Evolutionary conservation across 192 early-diverging fungal genomes (phyloP), one percentile per base, ranked within the genome.

Genomic region (Coemansia sp.): DNA sequence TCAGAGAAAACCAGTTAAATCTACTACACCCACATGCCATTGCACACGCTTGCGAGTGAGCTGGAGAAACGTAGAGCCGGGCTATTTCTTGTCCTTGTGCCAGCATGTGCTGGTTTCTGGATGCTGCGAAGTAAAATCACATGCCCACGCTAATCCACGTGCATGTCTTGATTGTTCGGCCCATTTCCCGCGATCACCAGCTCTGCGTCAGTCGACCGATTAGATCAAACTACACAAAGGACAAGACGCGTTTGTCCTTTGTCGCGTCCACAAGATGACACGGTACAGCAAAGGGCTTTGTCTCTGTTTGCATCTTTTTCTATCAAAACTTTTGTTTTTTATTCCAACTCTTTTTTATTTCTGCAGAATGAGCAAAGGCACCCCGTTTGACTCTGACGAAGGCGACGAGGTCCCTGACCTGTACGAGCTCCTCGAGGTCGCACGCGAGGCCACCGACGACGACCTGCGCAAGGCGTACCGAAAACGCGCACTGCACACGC

Each of bases 381-480:
- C 57, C 5, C 63, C 53, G 12, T 72, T 73, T 52, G 67, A 79
- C 31, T 48, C 69, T 10, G 39, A 41, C 3, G 6, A 41, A 3
- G 41, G 48, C 19, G 66, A 74, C 37, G 61, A 57, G 31, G 68
- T 61, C 16, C 72, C 93, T 50, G 93, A 92, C 69, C 89, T 91
- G 63, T 99, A 99, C 74, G 89, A 88, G 49, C 50, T 93, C 10
- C 84, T 99, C 10, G 87, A 85, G 5, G 90, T 95, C 4, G 29
- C 76, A 10, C 64, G 83, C 14, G 83, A 79, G 22, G 95, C 95
- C 7, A 90, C 87, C 14, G 80, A 85, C 23, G 86, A 84, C 6
- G 88, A 91, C 35, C 94, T 99, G 70, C 97, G 97, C 72, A 94
- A 93, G 69, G 93, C 90, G 7, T 98, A 98, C 85, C 88, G 92